Base-by-base conservation (phyloP, 1,284 basidiomycete genomes). In the Fistulina hepatica region DNA sequence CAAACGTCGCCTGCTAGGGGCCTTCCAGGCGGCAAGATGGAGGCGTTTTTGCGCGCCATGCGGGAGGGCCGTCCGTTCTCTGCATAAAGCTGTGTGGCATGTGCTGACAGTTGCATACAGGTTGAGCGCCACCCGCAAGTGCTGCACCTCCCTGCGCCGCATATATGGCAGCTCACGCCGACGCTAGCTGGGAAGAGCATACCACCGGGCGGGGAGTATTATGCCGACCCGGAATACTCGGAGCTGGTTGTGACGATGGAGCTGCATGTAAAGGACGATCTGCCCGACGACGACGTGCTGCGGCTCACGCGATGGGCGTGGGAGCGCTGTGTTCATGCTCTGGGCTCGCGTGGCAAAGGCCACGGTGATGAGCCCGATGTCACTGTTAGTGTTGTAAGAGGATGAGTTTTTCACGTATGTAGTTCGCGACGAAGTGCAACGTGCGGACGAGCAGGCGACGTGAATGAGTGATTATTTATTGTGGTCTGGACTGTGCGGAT, bases 131-230 rank as follows among this genome's bases (percentile, higher is more conserved):
- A 91, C 46, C 81, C 81, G 0, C 71, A 79, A 44, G 80, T 92
- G 15, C 52, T 81, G 0, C 81, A 85, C 48, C 68, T 90, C 7
- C 81, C 82, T 2, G 73, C 81, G 8, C 85, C 84, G 1, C 84
- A 89, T 48, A 74, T 91, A 36, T 92, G 88, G 88, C 85, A 90
- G 51, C 69, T 90, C 30, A 72, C 75, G 12, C 80, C 81, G 1
- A 51, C 50, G 39, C 27, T 48, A 25, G 48, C 50, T 5, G 44
- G 50, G 10, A 39, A 45, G 19, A 21, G 36, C 24, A 24, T 44
- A 10, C 17, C 26, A 21, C 20, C 26, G 24, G 28, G 9, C 23
- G 27, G 17, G n/a, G 25, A 17, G 24, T 39, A 44, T 23, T 40
- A 50, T 33, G 42, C 40, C 15, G 41, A 37, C 50, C 54, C 57